Percentiles rank a stretch among this genome's conserved stretches.
These are phyloP conservation scores for Rhodomyrtus tomentosa DNA, from an alignment of 345 rosid species.

Conservation along the genomic window DNA sequence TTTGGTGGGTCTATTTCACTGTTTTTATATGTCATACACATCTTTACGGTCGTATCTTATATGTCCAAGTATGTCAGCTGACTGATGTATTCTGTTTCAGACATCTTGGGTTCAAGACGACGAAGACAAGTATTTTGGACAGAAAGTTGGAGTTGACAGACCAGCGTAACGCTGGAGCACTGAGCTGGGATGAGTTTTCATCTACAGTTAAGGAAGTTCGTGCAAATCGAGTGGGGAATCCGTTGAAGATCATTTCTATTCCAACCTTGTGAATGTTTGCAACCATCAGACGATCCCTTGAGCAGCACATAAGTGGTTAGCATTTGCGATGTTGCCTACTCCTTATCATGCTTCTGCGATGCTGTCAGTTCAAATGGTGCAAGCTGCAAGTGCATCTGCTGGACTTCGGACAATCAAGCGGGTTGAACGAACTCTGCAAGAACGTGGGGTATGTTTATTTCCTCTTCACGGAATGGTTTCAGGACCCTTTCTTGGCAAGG, in stretches of 20 bases:
- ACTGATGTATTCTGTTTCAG: neutral
- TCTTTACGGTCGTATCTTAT: neutral
- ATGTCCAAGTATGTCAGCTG: neutral
- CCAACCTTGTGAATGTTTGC: slow-evolving; percentile 38
- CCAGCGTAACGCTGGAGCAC: slow-evolving; percentile 6
- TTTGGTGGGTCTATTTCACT: slow-evolving; percentile 33
- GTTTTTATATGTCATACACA: neutral
- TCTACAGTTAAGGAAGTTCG: slow-evolving; percentile 12
- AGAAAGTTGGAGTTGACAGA: slow-evolving; percentile 11
- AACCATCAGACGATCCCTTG: slow-evolving; percentile 3
- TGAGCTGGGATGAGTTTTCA: slow-evolving; percentile 25
- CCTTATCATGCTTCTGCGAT: neutral
- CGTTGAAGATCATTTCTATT: slow-evolving; percentile 25
- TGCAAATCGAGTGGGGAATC: slow-evolving; percentile 19
- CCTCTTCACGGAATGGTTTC: neutral
- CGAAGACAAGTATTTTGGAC: slow-evolving; percentile 17
- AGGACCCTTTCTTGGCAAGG: neutral
- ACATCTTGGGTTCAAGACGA: slow-evolving; percentile 19
- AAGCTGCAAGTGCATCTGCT: slow-evolving; percentile 87
- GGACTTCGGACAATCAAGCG: slow-evolving; percentile 87
- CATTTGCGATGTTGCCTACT: neutral
- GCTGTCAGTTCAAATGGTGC: slow-evolving; percentile 71
- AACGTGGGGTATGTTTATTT: slow-evolving; percentile 68
- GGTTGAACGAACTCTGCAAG: slow-evolving; percentile 86
- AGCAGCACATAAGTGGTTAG: slow-evolving; percentile 24